Base-by-base conservation (phyloP, 768 basidiomycete genomes). In the Termitomyces sp. region DNA sequence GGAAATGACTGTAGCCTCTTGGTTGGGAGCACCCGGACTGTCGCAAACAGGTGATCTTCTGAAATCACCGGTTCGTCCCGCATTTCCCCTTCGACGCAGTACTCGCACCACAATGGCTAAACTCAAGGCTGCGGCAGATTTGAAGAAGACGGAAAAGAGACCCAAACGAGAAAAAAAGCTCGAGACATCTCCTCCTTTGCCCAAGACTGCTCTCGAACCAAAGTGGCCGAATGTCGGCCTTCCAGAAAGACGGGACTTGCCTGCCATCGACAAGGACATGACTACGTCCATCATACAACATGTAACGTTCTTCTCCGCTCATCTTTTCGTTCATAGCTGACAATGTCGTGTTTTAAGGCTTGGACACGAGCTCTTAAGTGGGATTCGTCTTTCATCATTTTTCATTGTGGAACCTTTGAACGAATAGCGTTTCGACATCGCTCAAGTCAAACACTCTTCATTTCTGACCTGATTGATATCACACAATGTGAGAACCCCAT, bases 391-490 rank as follows among this genome's bases (percentile, higher is more conserved):
- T 60, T 60, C 29, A 34, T 60, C 17, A 25, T 55, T 3, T 6
- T 60, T 16, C 44, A 46, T 40, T 45, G 54, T 27, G 54, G 48
- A 12, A 31, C 46, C 23, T 46, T 27, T 7, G 50, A 53, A 37
- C 19, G 57, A 11, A 46, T 58, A 8, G 56, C 42, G 0, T 58
- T 55, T 27, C 58, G 54, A 42, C 58, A 59, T 38, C 54, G 59
- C 1, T n/a, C 25, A 6, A 52, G 42, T 38, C 54, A 53, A 42
- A 56, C 55, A 2, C 55, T 60, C n/a, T 56, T 55, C 3, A 27
- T 60, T 8, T 55, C 58, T 16, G 48, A 54, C 4, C 27, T 56
- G 1, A 56, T 56, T 5, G 43, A 56, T 2, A 34, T 46, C 19
- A 9, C 38, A 9, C 11, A 11, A 16, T 41, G 57, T 23, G 19